phyloP scores from a whole-genome alignment of 768 basidiomycete genomes.

The Panaeolus papilionaceus region DNA sequence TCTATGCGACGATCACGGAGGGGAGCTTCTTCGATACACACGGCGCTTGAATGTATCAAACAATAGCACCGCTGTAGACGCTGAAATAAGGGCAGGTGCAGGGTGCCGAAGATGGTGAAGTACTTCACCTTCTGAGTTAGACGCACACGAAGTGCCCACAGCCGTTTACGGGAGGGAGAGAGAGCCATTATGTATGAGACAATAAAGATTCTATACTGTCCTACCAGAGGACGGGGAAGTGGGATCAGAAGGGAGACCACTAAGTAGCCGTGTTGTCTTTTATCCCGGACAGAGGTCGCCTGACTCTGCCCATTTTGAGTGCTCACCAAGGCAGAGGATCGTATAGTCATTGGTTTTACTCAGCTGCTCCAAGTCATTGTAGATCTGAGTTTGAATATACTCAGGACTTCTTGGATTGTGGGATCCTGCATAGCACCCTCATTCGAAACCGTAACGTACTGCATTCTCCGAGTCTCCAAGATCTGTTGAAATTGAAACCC shows the following conservation, averaged over 20 bases:
- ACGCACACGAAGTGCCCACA: background rate
- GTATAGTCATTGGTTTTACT: background rate
- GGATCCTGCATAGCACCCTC: background rate
- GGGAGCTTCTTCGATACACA: background rate
- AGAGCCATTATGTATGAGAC: background rate
- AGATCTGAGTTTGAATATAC: constrained; percentile 3
- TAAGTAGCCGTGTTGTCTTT: background rate
- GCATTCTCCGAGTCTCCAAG: background rate
- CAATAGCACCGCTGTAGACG: background rate
- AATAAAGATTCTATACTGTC: background rate
- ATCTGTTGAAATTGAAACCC: background rate
- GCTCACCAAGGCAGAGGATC: background rate
- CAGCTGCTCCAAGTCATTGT: background rate
- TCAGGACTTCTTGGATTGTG: background rate
- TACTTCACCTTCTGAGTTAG: background rate
- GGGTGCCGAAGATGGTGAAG: background rate
- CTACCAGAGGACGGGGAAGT: background rate
- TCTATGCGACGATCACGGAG: background rate
- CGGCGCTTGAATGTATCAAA: background rate
- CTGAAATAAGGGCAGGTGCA: background rate
- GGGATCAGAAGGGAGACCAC: constrained; percentile 3
- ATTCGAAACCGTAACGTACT: background rate
- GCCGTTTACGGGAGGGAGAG: background rate
- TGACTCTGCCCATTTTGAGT: background rate
- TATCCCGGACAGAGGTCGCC: background rate